Percentiles rank a stretch among this genome's conserved stretches.
These are phyloP conservation scores for Cryptococcus amylolentus DNA, from an alignment of 1,284 basidiomycete species.

Conservation along the genomic window DNA sequence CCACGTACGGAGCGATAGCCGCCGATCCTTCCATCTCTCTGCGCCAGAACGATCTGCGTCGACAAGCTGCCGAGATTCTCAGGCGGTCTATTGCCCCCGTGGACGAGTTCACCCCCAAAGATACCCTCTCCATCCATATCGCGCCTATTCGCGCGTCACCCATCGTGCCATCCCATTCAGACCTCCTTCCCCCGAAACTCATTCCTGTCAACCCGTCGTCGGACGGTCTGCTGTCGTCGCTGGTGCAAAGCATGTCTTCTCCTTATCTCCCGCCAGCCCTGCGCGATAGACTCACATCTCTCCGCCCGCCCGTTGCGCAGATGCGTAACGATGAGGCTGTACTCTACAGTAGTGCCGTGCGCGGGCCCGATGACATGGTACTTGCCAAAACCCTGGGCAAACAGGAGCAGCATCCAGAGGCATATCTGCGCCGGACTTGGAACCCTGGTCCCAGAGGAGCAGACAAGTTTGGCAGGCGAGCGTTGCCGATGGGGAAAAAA, in stretches of 20 bases:
- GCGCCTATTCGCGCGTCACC: conserved; percentile 29
- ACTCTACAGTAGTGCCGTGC: conserved; percentile 33
- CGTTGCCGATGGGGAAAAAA: conserved; percentile 36
- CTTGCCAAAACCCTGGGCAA: conserved; percentile 37
- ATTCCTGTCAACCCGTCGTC: conserved; percentile 35
- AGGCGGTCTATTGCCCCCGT: conserved; percentile 33
- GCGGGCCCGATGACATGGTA: conserved; percentile 33
- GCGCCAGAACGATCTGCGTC: conserved; percentile 30
- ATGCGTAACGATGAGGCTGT: conserved; percentile 21
- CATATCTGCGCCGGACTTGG: conserved; percentile 36
- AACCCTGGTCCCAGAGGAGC: conserved; percentile 33
- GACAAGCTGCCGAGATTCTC: conserved; percentile 36
- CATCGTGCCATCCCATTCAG: conserved; percentile 34
- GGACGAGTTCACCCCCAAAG: conserved; percentile 28
- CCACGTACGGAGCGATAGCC: conserved; percentile 27
- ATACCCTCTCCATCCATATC: conserved; percentile 28
- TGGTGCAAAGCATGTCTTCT: conserved; percentile 35
- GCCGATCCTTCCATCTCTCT: conserved; percentile 33
- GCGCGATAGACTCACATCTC: conserved; percentile 37
- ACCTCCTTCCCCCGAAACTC: conserved; percentile 22
- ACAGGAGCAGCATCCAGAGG: conserved; percentile 12
- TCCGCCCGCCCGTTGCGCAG: conserved; percentile 33
- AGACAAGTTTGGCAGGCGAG: conserved; percentile 28
- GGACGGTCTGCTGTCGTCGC: conserved; percentile 24
- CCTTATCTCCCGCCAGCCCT: conserved; percentile 37